Evolutionary conservation across 495 filamentous ascomycete species (phyloP).

Genomic region (Penicillium cosmopolitanum): DNA sequence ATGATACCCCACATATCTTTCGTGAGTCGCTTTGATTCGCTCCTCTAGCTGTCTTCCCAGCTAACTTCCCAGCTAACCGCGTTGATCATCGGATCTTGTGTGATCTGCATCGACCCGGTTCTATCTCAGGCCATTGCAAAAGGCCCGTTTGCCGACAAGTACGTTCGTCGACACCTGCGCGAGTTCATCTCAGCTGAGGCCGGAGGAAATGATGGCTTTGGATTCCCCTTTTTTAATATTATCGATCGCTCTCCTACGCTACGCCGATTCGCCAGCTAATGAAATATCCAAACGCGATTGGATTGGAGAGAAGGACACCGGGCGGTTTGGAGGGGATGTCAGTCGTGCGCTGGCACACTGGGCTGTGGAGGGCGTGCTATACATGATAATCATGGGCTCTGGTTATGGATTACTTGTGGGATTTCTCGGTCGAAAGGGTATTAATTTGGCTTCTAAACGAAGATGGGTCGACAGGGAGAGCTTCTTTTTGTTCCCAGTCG

Average conservation of each 20-base stretch:
- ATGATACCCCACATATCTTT: slow-evolving; percentile 38
- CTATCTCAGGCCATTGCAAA: slow-evolving; percentile 65
- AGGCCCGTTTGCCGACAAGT: slow-evolving; percentile 64
- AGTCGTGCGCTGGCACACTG: slow-evolving; percentile 42
- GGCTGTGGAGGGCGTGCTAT: slow-evolving; percentile 42
- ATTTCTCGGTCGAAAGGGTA: slow-evolving; percentile 33
- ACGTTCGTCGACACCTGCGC: slow-evolving; percentile 57
- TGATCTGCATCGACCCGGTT: slow-evolving; percentile 64
- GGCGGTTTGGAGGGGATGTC: slow-evolving; percentile 39
- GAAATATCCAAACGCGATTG: slow-evolving; percentile 25
- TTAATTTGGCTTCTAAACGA: slow-evolving; percentile 32
- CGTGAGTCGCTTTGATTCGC: slow-evolving; percentile 22
- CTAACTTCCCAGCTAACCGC: slow-evolving; percentile 47
- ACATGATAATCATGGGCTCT: slow-evolving; percentile 45
- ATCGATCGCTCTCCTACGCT: slow-evolving; percentile 56
- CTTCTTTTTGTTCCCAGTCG: slow-evolving; percentile 36
- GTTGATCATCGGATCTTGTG: slow-evolving; percentile 63
- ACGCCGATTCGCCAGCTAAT: slow-evolving; percentile 43
- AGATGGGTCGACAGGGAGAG: slow-evolving; percentile 43
- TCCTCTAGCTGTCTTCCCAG: background rate
- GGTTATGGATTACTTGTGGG: slow-evolving; percentile 40
- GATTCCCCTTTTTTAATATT: slow-evolving; percentile 62
- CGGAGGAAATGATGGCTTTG: slow-evolving; percentile 64
- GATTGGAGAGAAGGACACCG: slow-evolving; percentile 35
- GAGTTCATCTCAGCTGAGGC: slow-evolving; percentile 66